These are phyloP conservation scores for Escallonia herrerae DNA, from an alignment of 129 eudicot species.

Conservation along the genomic window DNA sequence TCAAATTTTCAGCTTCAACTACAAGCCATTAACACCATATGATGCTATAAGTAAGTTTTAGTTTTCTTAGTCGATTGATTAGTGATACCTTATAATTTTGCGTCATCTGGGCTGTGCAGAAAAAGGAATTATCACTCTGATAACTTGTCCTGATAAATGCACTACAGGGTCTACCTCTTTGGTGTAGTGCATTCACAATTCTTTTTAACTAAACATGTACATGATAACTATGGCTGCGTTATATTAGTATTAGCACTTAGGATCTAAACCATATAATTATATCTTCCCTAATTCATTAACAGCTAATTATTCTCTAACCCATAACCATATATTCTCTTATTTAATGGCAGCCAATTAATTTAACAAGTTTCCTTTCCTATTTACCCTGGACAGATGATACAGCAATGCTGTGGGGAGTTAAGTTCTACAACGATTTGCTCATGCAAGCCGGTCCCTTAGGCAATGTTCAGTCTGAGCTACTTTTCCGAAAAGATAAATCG, in stretches of 20 bases:
- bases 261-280: too few relatives aligned
- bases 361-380: constrained; percentile 2
- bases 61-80: background rate
- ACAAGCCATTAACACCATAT: constrained; percentile 80
- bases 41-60: constrained; percentile 68
- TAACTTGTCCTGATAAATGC: background rate
- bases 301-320: too few relatives aligned
- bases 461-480: constrained; percentile 87
- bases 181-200: too few relatives aligned
- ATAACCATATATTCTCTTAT: too few relatives aligned
- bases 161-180: too few relatives aligned
- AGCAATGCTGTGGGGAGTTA: constrained; percentile 93
- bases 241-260: too few relatives aligned
- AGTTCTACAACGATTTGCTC: constrained; percentile 87
- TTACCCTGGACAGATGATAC: constrained; percentile 67
- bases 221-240: too few relatives aligned
- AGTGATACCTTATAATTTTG: background rate
- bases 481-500: constrained; percentile 66
- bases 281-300: too few relatives aligned
- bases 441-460: constrained; percentile 81
- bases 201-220: too few relatives aligned
- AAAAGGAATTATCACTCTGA: too few relatives aligned
- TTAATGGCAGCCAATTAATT: background rate
- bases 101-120: background rate
- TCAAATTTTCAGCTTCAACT: constrained; percentile 80